Conservation (phyloP, 768 basidiomycete genomes). For the Phylloporus sp. region DNA sequence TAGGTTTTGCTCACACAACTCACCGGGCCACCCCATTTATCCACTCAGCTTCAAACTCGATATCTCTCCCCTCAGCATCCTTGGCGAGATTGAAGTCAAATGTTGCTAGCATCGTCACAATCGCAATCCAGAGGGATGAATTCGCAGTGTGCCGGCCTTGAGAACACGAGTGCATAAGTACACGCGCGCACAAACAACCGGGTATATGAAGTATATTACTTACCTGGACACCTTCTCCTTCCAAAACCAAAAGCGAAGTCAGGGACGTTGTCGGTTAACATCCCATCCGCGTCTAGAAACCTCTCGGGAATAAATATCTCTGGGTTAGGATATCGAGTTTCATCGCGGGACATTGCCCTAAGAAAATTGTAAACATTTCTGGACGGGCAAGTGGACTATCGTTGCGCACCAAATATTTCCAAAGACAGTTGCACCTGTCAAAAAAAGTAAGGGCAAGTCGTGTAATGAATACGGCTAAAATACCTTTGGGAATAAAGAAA, state of each 20-base stretch:
- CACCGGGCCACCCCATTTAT: not conserved
- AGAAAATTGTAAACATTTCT: too few relatives aligned
- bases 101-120: slow-evolving; percentile 21
- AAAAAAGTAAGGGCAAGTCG: not conserved
- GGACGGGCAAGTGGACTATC: not conserved
- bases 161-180: not conserved
- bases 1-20: not conserved
- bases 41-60: slow-evolving; percentile 4
- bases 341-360: slow-evolving; percentile 20
- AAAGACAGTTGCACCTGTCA: slow-evolving; percentile 10
- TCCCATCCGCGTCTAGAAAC: slow-evolving; percentile 7
- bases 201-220: not conserved
- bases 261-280: slow-evolving; percentile 7
- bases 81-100: slow-evolving; percentile 15
- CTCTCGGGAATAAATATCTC: slow-evolving; percentile 13
- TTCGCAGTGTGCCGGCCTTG: slow-evolving; percentile 9
- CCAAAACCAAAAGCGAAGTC: slow-evolving; percentile 18
- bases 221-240: slow-evolving; percentile 14
- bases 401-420: slow-evolving; percentile 12
- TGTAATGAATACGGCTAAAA: not conserved
- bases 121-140: slow-evolving; percentile 6
- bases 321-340: slow-evolving; percentile 15
- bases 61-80: slow-evolving; percentile 2
- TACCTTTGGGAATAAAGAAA: slow-evolving; percentile 6
- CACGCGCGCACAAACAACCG: not conserved